Conservation (phyloP, 352 stramenopile species). For the Phytopythium chamaehyphon region DNA sequence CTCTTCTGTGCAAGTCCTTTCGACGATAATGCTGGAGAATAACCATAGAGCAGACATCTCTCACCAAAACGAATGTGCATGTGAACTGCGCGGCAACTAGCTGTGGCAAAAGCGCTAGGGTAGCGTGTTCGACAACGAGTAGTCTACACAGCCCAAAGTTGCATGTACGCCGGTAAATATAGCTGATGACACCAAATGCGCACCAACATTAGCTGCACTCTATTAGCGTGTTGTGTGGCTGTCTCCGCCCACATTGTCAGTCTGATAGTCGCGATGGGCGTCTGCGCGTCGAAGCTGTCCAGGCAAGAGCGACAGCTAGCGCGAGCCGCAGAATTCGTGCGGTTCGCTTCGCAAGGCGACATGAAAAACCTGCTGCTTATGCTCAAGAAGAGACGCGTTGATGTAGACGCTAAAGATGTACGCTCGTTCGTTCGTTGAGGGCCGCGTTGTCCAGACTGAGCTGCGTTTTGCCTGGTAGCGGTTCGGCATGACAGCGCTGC, state of each 20-base stretch:
- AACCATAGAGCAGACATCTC: slow-evolving; percentile 87
- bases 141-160: no score
- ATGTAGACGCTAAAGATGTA: slow-evolving; percentile 58
- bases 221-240: not conserved
- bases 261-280: slow-evolving; percentile 8
- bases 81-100: not conserved
- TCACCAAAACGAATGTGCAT: slow-evolving; percentile 7
- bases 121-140: no score
- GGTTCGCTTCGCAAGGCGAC: slow-evolving; percentile 48
- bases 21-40: slow-evolving; percentile 87
- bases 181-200: no score
- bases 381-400: slow-evolving; percentile 42
- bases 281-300: slow-evolving; percentile 8
- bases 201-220: no score
- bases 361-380: slow-evolving; percentile 40
- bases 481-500: slow-evolving; percentile 77
- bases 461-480: slow-evolving; percentile 30
- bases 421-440: slow-evolving; percentile 1
- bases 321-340: slow-evolving; percentile 48
- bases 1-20: slow-evolving; percentile 86
- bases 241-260: not conserved
- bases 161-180: no score
- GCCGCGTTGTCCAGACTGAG: no score
- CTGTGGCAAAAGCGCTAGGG: not conserved
- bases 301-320: slow-evolving; percentile 27